Evolutionary conservation across 306 rosid species (phyloP), one percentile per base, ranked within the genome.

Genomic region (Cucumis hystrix): DNA sequence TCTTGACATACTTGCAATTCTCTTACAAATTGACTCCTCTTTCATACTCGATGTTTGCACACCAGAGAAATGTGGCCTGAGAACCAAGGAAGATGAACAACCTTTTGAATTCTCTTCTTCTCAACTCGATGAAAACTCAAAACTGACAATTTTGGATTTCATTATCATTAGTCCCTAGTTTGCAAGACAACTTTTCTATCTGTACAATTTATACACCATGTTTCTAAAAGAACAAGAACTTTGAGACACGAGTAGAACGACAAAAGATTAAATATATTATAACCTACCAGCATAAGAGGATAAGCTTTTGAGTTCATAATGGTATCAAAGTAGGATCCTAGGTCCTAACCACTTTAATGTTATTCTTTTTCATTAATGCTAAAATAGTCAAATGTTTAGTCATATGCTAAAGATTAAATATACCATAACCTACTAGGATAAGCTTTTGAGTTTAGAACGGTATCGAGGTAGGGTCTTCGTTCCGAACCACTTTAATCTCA

Each of bases 1-100:
- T 65, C 75, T 78, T 67, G 80, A 58, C 30, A 85, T 78, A 56
- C 79, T 71, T 49, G 83, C 54, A 40, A 41, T 60, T 74, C 62
- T 85, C 61, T 67, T 77, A 33, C 72, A 80, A 35, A 5, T 45
- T 72, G 80, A 65, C 16, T 76, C 78, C 33, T 51, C 67, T 79
- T 80, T 80, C 59, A 35, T 40, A 54, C n/a, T 77, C 30, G 63
- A 25, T 4, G 13, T 10, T 70, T 28, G 77, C 77, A 49, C 64
- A 25, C 47, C 13, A 41, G 10, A 40, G 6, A n/a, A 68, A 43
- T 21, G 33, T 6, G 35, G 56, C 74, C 55, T 68, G 55, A 68
- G 55, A 68, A 68, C 56, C 35, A 68, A 10, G n/a, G 28, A 68
- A 68, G 33, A 40, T 41, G 55, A 68, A n/a, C 55, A 10, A 35